Evolutionary conservation across 2,329 filamentous ascomycete genomes (phyloP), one percentile per base, ranked within the genome.

Genomic region (Keithomyces neogunnii): DNA sequence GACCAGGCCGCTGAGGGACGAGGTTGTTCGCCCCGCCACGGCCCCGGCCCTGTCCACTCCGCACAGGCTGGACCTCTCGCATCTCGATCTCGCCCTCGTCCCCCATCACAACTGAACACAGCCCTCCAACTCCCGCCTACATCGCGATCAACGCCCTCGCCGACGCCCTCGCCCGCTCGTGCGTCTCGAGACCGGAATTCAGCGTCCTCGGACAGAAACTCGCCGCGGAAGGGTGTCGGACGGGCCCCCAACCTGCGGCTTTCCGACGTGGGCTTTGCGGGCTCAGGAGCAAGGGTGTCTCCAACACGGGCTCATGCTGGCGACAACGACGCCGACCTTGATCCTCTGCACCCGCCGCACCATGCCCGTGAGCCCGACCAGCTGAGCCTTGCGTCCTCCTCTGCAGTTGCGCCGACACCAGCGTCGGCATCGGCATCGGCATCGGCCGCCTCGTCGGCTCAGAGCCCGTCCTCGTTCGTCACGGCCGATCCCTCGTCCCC

Each of bases 311-410:
- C 55, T 48, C 52, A 49, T 53, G 45, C 55, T 48, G 56, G 55
- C 52, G 53, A 57, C 19, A 19, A 19, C 51, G 57, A 60, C 51
- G 49, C 53, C 54, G 51, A 51, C 48, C 19, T 45, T 32, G 51
- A 48, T 51, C 45, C 49, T 31, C 29, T 48, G 5, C 35, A 32
- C 29, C 19, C 32, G 2, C 33, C 49, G 47, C 52, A 48, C 44
- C 53, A 58, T 58, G 55, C 57, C 56, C 57, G 58, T 55, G 59
- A 61, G 54, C 59, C 58, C 56, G 61, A 60, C 49, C 51, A 54
- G 45, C 55, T 62, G 57, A 66, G 51, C 53, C 53, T 57, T 48
- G 62, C 67, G 40, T 55, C 56, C 51, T 53, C 51, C 45, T 29
- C 53, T 51, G 38, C 53, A 48, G 60, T 66, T 47, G 59, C 63